Evolutionary conservation across 2,329 filamentous ascomycete genomes (phyloP), one percentile per base, ranked within the genome.

Genomic region (Emmonsiellopsis sp.): DNA sequence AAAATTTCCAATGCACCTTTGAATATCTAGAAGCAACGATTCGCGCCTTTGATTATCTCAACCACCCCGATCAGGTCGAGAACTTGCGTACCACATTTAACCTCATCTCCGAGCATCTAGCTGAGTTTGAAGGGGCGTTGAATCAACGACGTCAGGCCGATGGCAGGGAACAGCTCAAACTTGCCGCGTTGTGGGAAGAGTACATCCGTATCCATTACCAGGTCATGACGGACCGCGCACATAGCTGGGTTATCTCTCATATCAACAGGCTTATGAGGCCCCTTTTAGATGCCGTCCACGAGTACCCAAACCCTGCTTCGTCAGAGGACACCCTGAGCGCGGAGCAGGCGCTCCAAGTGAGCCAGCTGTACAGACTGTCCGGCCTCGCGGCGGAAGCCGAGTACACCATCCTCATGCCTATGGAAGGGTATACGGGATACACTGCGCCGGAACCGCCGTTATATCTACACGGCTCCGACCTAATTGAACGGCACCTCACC

Each of bases 31-130:
- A 57, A 0, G 55, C 63, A 9, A 61, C 63, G 10, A 11, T 62
- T 3, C 54, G 57, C 1, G 58, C 54, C 1, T 66, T 65, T 16
- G 56, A 64, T 40, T 66, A 66, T 34, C 49, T 66, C 20, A 65
- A 64, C 35, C 40, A 50, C 6, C 52, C 54, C 2, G 7, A 8
- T 2, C 54, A 60, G 9, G 43, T 41, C 5, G 16, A 40, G 0
- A 45, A 58, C 42, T 54, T 66, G 15, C 59, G 61, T 7, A 57
- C 58, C 13, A 62, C 61, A 4, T 66, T 58, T 35, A 66, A 65
- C 38, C 15, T 56, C 10, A 62, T 66, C 16, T 59, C 55, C 5
- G 58, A 57, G 1, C 53, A 61, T 41, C 57, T 61, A 58, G 38
- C 11, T 7, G 50, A 54, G 7, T 48, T 57, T 1, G 61, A 64